Evolutionary conservation across 1,284 basidiomycete genomes (phyloP), one percentile per base, ranked within the genome.

Genomic region (Boletus albobrunnescens): DNA sequence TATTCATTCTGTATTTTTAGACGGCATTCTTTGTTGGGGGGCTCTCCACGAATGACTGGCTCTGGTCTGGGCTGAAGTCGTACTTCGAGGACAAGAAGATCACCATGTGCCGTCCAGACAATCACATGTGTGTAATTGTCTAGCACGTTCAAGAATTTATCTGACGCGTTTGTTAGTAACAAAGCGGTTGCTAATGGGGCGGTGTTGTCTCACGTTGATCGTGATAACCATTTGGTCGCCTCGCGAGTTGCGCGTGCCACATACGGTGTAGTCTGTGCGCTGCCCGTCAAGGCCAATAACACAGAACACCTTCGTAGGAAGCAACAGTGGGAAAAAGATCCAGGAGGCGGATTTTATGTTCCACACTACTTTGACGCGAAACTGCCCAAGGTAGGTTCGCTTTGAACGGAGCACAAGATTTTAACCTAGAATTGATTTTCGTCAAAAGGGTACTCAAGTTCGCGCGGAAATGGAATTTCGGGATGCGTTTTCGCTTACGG

Each of bases 151-250:
- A 3, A 13, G 6, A 5, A 2, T 10, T 20, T 36, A 10, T 7
- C 33, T 54, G 22, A 54, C 7, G 8, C 8, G 0, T 38, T 20
- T 6, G 14, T 11, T 16, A 77, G 76, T 14, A 76, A 74, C 43
- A 79, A 78, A 53, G 75, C 74, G 0, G 77, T 78, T 2, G 71
- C 76, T 0, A 71, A 77, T 44, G 77, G 77, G 2, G 76, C 73
- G 0, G 64, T 78, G 5, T 75, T 72, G 4, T 77, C 71, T 50
- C 73, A 71, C 44, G 46, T 78, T 11, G 72, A 78, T 51, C 73
- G 70, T 46, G 41, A 52, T 6, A 36, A 51, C 8, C 53, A 71
- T 46, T 61, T 62, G 27, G 73, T 79, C 13, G 59, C 67, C 2
- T 62, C 66, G 0, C 62, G 74, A n/a, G 61, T 73, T 12, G 63